Evolutionary conservation across 768 basidiomycete species (phyloP).

Genomic region (Fistulinella prunicolor): DNA sequence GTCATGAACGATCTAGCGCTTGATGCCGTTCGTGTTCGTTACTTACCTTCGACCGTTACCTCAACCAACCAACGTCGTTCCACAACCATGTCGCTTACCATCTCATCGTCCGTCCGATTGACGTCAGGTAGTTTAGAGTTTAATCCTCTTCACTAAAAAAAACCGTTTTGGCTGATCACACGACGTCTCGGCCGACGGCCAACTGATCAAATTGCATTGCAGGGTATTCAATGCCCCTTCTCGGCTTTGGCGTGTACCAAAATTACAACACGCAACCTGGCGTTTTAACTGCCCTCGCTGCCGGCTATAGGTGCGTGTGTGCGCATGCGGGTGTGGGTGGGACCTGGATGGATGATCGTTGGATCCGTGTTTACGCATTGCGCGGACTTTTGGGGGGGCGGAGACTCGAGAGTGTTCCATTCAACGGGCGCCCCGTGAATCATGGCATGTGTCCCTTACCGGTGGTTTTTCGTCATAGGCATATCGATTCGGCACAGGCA

Average conservation of each 20-base stretch:
- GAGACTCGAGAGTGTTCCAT: no score
- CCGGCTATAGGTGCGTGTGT: slow-evolving; percentile 54
- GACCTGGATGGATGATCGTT: no score
- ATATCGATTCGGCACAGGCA: slow-evolving; percentile 69
- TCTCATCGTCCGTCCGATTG: slow-evolving; percentile 32
- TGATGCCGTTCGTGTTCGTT: neutral
- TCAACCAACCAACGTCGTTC: slow-evolving; percentile 9
- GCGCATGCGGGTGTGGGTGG: no score
- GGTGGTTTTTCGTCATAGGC: no score
- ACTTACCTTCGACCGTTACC: slow-evolving; percentile 7
- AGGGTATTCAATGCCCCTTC: slow-evolving; percentile 59
- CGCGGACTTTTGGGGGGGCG: neutral
- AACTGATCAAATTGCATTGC: no score
- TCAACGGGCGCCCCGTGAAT: no score
- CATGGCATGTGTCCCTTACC: no score
- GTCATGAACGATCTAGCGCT: slow-evolving; percentile 3
- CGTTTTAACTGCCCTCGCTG: slow-evolving; percentile 58
- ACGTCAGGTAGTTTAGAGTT: slow-evolving; percentile 34
- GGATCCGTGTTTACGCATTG: neutral
- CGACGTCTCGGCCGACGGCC: no score
- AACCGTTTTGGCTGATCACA: slow-evolving; percentile 2
- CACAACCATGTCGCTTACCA: slow-evolving; percentile 25
- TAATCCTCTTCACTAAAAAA: neutral
- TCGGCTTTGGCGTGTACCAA: slow-evolving; percentile 72
- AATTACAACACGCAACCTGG: slow-evolving; percentile 56